phyloP scores from a whole-genome alignment of 352 stramenopile genomes.

The Globisporangium apiculatum region DNA sequence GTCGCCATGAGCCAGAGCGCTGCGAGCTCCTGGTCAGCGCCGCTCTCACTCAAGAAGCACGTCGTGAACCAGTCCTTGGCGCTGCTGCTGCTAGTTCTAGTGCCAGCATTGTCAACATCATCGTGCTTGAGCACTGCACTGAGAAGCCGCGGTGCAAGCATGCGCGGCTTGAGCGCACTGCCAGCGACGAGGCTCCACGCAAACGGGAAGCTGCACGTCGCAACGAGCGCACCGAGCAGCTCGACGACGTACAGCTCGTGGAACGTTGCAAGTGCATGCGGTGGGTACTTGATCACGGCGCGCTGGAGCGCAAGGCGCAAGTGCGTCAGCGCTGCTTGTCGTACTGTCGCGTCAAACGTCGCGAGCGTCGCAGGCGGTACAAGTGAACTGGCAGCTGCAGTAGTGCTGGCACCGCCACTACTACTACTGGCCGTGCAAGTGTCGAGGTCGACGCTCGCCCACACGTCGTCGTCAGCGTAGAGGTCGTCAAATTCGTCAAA shows the following conservation, averaged over 20 bases:
- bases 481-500: conserved; percentile 51
- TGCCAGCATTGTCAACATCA: too few relatives aligned
- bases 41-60: conserved; percentile 48
- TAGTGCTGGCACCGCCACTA: neutral
- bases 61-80: conserved; percentile 64
- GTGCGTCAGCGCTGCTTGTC: conserved; percentile 24
- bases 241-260: conserved; percentile 65
- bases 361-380: conserved; percentile 11
- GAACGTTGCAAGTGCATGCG: conserved; percentile 18
- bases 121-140: conserved; percentile 45
- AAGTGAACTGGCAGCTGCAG: neutral
- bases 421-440: conserved; percentile 5
- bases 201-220: conserved; percentile 53
- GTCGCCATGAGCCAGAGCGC: conserved; percentile 62
- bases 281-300: conserved; percentile 46
- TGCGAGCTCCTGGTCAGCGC: conserved; percentile 45
- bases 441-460: conserved; percentile 40
- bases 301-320: conserved; percentile 43
- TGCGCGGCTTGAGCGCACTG: conserved; percentile 30
- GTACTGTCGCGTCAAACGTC: conserved; percentile 16
- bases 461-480: conserved; percentile 30
- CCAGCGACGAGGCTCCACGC: conserved; percentile 42
- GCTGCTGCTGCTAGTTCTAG: conserved; percentile 3
- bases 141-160: conserved; percentile 54
- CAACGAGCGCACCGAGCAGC: conserved; percentile 51